A percentile compares a stretch with the other conserved stretches of the same genome.
Conservation (phyloP, 2,329 filamentous ascomycete species). For the Penicillium sp. region DNA sequence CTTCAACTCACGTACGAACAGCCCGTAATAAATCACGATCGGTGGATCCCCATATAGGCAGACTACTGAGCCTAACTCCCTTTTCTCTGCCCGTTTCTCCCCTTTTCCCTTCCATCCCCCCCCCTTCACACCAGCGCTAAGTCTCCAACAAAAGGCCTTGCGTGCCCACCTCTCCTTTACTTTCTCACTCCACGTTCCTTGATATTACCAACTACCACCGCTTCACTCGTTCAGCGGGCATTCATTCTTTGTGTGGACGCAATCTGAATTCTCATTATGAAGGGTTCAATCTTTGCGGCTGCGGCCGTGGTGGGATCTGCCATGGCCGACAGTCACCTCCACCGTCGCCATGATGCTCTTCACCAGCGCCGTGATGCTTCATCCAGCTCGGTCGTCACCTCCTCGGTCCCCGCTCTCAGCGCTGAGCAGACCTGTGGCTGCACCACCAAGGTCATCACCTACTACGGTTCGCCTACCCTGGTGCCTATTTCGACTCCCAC, state of each 20-base stretch:
- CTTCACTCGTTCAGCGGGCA: constrained; percentile 72
- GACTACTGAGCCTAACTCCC: constrained; percentile 4
- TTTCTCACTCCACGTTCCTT: constrained; percentile 17
- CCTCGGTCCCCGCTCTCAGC: constrained; percentile 14
- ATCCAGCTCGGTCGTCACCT: constrained; percentile 9
- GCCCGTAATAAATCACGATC: constrained; percentile 10
- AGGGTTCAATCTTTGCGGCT: constrained; percentile 62
- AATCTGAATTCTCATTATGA: constrained; percentile 57
- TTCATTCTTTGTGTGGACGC: constrained; percentile 52
- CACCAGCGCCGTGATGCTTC: constrained; percentile 53
- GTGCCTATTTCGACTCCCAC: constrained; percentile 46
- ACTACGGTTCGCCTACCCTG: constrained; percentile 60
- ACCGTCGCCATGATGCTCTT: constrained; percentile 51
- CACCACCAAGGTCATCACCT: constrained; percentile 69
- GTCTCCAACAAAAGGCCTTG: constrained; percentile 25
- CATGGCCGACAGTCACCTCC: constrained; percentile 55
- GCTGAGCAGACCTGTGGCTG: constrained; percentile 58
- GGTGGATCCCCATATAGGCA: constrained; percentile 5
- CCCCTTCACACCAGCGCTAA: constrained; percentile 10
- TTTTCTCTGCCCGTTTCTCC: constrained; percentile 8
- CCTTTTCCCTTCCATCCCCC: constrained; percentile 10
- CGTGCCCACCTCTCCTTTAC: constrained; percentile 20
- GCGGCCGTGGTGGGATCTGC: constrained; percentile 49
- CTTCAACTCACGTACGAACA: constrained; percentile 5
- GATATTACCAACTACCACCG: constrained; percentile 29